phyloP scores from a whole-genome alignment of 2,329 filamentous ascomycete species.

The Nemania bipapillata region DNA sequence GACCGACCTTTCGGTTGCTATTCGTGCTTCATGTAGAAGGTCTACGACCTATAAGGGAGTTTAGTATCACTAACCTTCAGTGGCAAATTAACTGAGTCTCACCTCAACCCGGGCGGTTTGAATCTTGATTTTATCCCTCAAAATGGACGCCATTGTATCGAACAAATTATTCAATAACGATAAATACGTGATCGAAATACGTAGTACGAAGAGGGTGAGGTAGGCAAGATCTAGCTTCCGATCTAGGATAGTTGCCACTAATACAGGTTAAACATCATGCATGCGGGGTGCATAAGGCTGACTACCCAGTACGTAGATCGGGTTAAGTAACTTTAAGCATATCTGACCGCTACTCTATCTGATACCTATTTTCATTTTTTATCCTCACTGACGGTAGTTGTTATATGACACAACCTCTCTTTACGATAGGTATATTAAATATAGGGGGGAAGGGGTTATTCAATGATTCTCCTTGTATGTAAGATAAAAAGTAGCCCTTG shows the following conservation, averaged over 20 bases:
- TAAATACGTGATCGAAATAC: not conserved
- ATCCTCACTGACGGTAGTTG: no score
- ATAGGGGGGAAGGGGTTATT: no score
- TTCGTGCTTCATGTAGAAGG: constrained; percentile 26
- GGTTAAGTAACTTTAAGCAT: no score
- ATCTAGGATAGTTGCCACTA: not conserved
- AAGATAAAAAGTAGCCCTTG: no score
- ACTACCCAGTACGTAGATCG: not conserved
- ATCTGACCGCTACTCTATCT: not conserved
- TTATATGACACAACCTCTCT: no score
- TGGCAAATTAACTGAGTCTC: constrained; percentile 14
- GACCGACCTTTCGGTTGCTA: constrained; percentile 26
- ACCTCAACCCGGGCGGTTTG: constrained; percentile 22
- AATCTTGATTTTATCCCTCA: constrained; percentile 27
- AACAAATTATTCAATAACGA: not conserved
- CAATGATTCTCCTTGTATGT: no score
- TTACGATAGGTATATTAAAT: no score
- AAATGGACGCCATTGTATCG: constrained; percentile 34
- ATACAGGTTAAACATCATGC: not conserved
- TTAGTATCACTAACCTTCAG: constrained; percentile 15
- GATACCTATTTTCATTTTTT: no score
- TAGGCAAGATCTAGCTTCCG: not conserved
- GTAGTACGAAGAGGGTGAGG: not conserved
- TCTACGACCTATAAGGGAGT: constrained; percentile 22
- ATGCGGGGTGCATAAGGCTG: constrained; percentile 23